Evolutionary conservation across 2,329 filamentous ascomycete species (phyloP), one percentile per base, ranked within the genome.

Genomic region (Fusarium keratoplasticum): DNA sequence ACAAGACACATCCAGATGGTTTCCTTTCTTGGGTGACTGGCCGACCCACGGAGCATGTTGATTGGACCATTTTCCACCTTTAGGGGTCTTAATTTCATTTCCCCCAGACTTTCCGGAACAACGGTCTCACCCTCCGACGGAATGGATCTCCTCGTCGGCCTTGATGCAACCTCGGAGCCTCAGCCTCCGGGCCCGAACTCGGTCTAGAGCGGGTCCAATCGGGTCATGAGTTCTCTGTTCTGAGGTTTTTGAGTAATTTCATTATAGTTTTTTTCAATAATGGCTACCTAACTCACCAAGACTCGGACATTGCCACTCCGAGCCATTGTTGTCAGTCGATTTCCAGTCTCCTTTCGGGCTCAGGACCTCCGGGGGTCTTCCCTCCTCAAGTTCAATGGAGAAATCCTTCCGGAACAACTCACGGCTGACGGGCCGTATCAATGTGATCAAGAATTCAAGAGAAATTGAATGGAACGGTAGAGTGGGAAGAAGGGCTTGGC

Each of bases 131-230:
- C 44, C 59, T 67, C 71, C 71, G 71, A 59, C 13, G 11, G 47
- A 7, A 18, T 44, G 14, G 63, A 35, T 50, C 50, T 10, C 27
- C 33, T 47, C 13, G 20, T 11, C 29, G 6, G 55, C 9, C 72
- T 64, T 27, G 62, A 73, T 66, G 27, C 42, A 66, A 63, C 33
- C 27, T 68, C 72, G 72, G 72, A 75, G 42, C 31, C 35, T 50
- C 27, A 54, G 25, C 35, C 44, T 75, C 72, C 72, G 72, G 58
- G 35, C 44, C 47, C 63, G 25, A 68, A 73, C 69, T n/a, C 67
- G 29, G 57, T 55, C n/a, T 16, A 44, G 57, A 52, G 61, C 60
- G 22, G 57, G 40, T 35, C 57, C 33, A 27, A 31, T 16, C 47
- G 40, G 40, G 57, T 10, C 35, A 38, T n/a, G 18, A 44, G 31